Evolutionary conservation across 1,139 yeast genomes (phyloP).

Genomic region (Geotrichum aggregatum): DNA sequence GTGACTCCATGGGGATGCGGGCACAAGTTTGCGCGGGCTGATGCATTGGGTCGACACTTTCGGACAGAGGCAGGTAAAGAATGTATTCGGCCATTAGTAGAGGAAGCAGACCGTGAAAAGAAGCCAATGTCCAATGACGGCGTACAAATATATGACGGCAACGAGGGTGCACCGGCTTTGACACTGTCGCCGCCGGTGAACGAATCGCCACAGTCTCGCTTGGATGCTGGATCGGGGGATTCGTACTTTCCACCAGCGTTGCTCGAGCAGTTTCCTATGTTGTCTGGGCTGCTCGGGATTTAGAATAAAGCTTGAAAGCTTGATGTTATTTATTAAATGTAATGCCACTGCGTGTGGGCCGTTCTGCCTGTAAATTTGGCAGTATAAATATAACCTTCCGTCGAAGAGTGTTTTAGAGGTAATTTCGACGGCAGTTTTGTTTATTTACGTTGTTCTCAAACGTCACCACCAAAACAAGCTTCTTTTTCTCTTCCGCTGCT

Average conservation of each 20-base stretch:
- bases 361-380: too few species aligned
- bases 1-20: slow-evolving; percentile 81
- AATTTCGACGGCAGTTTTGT: background rate
- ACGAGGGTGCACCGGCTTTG: slow-evolving; percentile 26
- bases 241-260: slow-evolving; percentile 12
- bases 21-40: slow-evolving; percentile 89
- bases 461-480: background rate
- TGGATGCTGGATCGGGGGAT: background rate
- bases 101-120: slow-evolving; percentile 52
- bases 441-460: background rate
- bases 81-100: slow-evolving; percentile 71
- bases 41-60: slow-evolving; percentile 89
- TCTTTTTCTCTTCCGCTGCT: background rate
- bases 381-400: background rate
- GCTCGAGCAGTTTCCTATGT: slow-evolving; percentile 16
- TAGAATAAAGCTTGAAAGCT: background rate
- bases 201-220: slow-evolving; percentile 24
- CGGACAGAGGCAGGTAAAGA: slow-evolving; percentile 88
- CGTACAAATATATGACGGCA: slow-evolving; percentile 25
- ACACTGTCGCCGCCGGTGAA: slow-evolving; percentile 27
- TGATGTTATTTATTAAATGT: background rate
- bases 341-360: background rate
- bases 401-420: background rate
- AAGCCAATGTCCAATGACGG: background rate
- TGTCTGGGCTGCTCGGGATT: background rate